Base-by-base conservation (phyloP, 768 basidiomycete genomes). In the Leccinum boreale region DNA sequence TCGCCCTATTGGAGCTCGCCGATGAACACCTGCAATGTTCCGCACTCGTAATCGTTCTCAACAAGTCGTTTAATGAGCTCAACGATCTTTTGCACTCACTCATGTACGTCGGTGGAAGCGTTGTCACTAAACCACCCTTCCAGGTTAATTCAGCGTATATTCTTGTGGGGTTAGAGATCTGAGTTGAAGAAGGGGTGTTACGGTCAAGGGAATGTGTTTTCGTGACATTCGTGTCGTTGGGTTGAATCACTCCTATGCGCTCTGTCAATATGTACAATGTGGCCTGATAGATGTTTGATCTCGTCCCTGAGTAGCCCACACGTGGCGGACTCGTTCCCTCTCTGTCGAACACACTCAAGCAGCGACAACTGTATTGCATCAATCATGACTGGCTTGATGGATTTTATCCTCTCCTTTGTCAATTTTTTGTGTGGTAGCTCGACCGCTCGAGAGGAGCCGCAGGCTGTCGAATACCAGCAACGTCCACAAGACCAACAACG, bases 81-180 rank as follows among this genome's bases (percentile, higher is more conserved):
- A 82, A 87, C 63, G 83, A 85, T 66, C 77, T 94, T 56, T 77
- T 95, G 36, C 94, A 95, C 68, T 89, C 93, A 51, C 80, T 95
- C 61, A 91, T 95, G 90, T 95, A 95, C 73, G 90, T 94, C 53
- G 92, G 92, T 61, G 93, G 90, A 55, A 83, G 81, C 51, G 87
- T 95, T 53, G 86, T 95, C 52, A 90, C 91, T 54, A 87, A 85
- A 68, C 89, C 90, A 55, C 84, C 83, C 24, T 90, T 89, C 78
- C 78, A 84, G 66, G 84, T 87, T 57, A 83, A 91, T 67, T 80
- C 87, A 28, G 83, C 86, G 17, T 92, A 86, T 69, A 83, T 95
- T 35, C 85, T 94, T 48, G 89, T 95, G 55, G 93, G 93, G 42
- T 76, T 95, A 73, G 92, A 94, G 66, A 85, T 94, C 58, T 92